A percentile compares a stretch with the other conserved stretches of the same genome.
These are phyloP conservation scores for Furcasterigmium furcatum DNA, from an alignment of 2,329 filamentous ascomycete species.

Conservation along the genomic window DNA sequence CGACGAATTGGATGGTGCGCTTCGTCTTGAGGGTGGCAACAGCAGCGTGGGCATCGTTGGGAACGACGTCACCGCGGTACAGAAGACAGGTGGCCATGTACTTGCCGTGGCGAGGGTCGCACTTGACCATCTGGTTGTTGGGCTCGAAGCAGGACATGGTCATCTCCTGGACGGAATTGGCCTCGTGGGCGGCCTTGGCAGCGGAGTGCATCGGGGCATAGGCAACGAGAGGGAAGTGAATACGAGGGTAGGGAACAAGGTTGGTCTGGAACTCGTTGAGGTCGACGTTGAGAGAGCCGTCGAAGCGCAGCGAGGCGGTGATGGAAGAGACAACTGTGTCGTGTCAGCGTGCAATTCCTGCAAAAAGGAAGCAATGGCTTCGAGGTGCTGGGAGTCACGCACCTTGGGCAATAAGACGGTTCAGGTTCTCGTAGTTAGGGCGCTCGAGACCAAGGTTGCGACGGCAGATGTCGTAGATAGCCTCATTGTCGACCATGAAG, in stretches of 20 bases:
- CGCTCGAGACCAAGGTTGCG: constrained; percentile 96
- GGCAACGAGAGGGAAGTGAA: constrained; percentile 97
- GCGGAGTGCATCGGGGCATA: constrained; percentile 94
- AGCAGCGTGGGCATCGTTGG: constrained; percentile 89
- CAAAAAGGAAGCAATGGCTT: background rate
- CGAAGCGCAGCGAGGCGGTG: constrained; percentile 96
- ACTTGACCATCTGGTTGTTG: constrained; percentile 99
- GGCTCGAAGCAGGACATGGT: constrained; percentile 99
- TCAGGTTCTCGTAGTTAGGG: constrained; percentile 97
- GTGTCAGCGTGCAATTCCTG: constrained; percentile 20
- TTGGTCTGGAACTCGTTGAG: constrained; percentile 99
- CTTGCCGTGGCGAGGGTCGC: constrained; percentile 96
- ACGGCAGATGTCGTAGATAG: constrained; percentile 99
- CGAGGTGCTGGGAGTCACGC: too few relatives aligned
- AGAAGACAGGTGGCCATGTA: constrained; percentile 99
- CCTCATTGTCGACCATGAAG: constrained; percentile 99
- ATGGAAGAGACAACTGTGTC: constrained; percentile 88
- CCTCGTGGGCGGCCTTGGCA: constrained; percentile 94
- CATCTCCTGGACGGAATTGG: constrained; percentile 98
- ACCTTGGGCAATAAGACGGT: constrained; percentile 97
- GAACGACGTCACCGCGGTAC: constrained; percentile 97
- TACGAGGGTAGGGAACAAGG: constrained; percentile 96
- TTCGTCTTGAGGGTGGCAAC: constrained; percentile 98
- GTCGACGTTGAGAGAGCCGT: constrained; percentile 98
- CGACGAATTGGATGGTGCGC: constrained; percentile 98